Base-by-base conservation (phyloP, 306 rosid species). In the Quercus rubra region DNA sequence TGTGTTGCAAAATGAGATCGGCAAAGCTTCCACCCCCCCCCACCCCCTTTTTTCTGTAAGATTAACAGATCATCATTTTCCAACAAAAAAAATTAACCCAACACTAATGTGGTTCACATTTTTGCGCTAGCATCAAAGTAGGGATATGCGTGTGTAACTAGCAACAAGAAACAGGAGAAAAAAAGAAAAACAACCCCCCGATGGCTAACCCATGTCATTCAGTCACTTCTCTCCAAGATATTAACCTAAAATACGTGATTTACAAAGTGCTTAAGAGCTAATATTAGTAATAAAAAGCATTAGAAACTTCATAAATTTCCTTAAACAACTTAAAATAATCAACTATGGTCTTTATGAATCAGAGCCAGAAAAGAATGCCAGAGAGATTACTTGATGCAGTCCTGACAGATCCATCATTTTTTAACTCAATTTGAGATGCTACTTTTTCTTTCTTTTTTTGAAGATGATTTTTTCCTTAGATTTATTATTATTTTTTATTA, bases 361-460 rank as follows among this genome's bases (percentile, higher is more conserved):
- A 41, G 18, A 35, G 30, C 25, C 72, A 31, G 52, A 70, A 13
- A 70, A 43, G 46, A 41, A 71, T 7, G 3, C 18, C 3, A 12
- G 62, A 72, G 52, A 73, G 18, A 70, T 69, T 73, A 68, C 38
- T 43, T 41, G 28, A 63, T 59, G 71, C 30, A 70, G 67, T 71
- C 75, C 70, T 55, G 25, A 77, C 43, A 70, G 68, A 46, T 30
- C 14, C 46, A 51, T 56, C n/a, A 73, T 41, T 35, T 59, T 46
- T 74, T 33, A 61, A 62, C 55, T 51, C 76, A 46, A 59, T 69
- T 33, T 56, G 56, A 63, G 75, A 71, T 20, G 30, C 30, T 52
- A 78, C 83, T 46, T 62, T 13, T 46, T 76, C 46, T 23, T 6
- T 80, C 64, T 21, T 76, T 33, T 27, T 31, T 55, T 74, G 13